Conservation (phyloP, 225 moss, liverwort and hornwort species). For the Neckera pumila region DNA sequence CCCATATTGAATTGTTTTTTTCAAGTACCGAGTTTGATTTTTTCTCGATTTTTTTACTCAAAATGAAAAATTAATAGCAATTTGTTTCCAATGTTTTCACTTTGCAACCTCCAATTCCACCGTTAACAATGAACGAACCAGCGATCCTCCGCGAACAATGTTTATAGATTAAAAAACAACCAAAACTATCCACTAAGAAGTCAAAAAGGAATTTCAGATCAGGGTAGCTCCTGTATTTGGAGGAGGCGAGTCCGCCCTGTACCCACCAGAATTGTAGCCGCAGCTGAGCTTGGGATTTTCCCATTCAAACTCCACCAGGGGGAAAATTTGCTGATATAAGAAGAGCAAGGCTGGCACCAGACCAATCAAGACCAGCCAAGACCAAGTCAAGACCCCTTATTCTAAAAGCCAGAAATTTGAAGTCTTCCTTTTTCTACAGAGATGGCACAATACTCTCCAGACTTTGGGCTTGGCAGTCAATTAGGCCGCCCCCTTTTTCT, state of each 20-base stretch:
- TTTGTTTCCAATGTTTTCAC: neutral
- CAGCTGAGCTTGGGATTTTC: neutral
- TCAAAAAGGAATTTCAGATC: neutral
- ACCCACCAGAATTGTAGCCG: neutral
- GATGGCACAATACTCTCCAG: neutral
- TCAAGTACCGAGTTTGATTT: no score
- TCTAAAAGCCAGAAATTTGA: neutral
- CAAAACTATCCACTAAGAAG: neutral
- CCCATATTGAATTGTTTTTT: neutral
- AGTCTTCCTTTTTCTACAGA: neutral
- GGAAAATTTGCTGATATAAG: neutral
- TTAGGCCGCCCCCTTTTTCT: neutral
- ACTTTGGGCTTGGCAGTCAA: constrained; percentile 19
- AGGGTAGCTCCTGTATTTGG: neutral
- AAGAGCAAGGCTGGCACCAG: neutral
- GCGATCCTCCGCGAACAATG: neutral
- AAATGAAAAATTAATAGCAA: neutral
- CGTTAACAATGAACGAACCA: neutral
- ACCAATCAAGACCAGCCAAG: neutral
- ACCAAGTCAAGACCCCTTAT: neutral
- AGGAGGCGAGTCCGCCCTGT: neutral
- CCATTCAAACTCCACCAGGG: neutral
- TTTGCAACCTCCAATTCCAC: neutral
- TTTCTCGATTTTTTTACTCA: neutral
- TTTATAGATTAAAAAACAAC: neutral